phyloP scores from a whole-genome alignment of 2,329 filamentous ascomycete genomes.

The Beauveria rudraprayagi region DNA sequence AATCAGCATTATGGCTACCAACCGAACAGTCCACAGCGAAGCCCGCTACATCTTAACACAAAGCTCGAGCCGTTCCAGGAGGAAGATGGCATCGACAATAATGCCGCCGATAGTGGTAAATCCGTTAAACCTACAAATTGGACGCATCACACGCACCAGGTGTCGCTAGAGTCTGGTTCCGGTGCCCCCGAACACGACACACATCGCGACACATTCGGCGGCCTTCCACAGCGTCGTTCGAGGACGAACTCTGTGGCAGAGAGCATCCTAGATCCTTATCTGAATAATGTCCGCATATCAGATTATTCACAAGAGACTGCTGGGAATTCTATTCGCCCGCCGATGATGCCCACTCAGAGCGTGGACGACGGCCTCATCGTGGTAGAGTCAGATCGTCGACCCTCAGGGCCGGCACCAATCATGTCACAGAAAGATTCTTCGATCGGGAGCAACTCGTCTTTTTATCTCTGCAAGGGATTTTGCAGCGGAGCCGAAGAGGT shows the following conservation, averaged over 20 bases:
- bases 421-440: slow-evolving; percentile 27
- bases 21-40: neutral
- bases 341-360: neutral
- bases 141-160: slow-evolving; percentile 1
- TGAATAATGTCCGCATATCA: neutral
- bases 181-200: neutral
- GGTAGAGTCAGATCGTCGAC: slow-evolving; percentile 14
- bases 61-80: neutral
- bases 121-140: neutral
- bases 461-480: slow-evolving; percentile 45
- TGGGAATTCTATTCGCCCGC: neutral
- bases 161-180: slow-evolving; percentile 5
- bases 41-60: neutral
- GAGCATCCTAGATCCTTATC: slow-evolving; percentile 7
- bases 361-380: slow-evolving; percentile 17
- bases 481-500: slow-evolving; percentile 47
- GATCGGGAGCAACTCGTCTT: slow-evolving; percentile 40
- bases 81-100: neutral
- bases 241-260: slow-evolving; percentile 5
- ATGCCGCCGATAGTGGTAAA: neutral
- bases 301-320: slow-evolving; percentile 5
- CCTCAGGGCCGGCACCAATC: neutral
- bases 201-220: slow-evolving; percentile 3
- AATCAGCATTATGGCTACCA: neutral
- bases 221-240: neutral